Percentiles rank a stretch among this genome's conserved stretches.
phyloP scores from a whole-genome alignment of 495 filamentous ascomycete genomes.

The Tuber magnatum region DNA sequence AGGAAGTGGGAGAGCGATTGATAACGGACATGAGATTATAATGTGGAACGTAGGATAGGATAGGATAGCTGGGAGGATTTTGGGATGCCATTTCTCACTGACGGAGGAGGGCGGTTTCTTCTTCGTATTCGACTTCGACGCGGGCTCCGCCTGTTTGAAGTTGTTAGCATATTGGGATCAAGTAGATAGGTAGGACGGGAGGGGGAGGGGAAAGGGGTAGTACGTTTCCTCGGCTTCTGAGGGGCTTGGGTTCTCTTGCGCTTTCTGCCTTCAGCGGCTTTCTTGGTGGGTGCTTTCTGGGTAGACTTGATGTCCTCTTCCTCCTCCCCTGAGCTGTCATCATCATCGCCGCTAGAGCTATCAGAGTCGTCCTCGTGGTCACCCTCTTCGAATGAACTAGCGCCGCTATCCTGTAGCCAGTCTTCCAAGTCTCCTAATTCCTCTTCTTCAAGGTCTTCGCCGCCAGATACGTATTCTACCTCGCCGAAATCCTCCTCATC shows the following conservation, averaged over 20 bases:
- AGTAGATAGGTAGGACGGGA: neutral
- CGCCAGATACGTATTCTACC: constrained; percentile 74
- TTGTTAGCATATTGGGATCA: constrained; percentile 11
- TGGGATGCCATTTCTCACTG: constrained; percentile 34
- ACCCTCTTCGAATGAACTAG: constrained; percentile 47
- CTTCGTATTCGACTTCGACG: constrained; percentile 51
- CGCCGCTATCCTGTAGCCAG: constrained; percentile 61
- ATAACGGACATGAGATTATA: neutral
- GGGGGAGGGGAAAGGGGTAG: neutral
- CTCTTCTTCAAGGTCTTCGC: constrained; percentile 54
- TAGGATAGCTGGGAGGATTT: neutral
- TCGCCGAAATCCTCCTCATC: constrained; percentile 62
- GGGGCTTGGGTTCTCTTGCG: constrained; percentile 44
- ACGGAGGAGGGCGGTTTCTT: constrained; percentile 40
- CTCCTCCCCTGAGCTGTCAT: constrained; percentile 47
- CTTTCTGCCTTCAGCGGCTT: constrained; percentile 44
- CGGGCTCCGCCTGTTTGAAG: constrained; percentile 36
- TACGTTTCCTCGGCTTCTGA: constrained; percentile 45
- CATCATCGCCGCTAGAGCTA: constrained; percentile 42
- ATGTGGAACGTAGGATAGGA: neutral
- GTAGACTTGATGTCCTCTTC: constrained; percentile 26
- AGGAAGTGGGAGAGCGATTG: neutral
- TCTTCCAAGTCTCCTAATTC: constrained; percentile 65
- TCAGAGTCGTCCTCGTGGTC: constrained; percentile 35
- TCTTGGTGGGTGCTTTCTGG: constrained; percentile 42